Evolutionary conservation across 2,329 filamentous ascomycete species (phyloP), one percentile per base, ranked within the genome.

Genomic region (Nannizziopsis arthrosporioides): DNA sequence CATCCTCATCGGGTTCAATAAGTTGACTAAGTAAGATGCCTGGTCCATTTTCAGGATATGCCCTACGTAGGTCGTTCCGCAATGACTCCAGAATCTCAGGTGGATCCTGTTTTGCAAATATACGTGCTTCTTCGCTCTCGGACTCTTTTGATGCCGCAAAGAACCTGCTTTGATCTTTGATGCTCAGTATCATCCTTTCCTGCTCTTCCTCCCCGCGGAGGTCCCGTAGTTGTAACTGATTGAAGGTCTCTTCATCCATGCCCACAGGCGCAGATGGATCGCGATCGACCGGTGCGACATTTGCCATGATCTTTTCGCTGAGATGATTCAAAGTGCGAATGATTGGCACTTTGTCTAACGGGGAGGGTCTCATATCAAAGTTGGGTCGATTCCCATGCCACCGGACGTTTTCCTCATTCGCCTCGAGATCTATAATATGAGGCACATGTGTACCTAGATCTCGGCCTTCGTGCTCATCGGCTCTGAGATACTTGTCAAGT

Each of bases 401-500:
- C 46, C 89, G 85, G 64, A 94, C 82, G 59, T 98, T 90, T 63
- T 92, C 85, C 67, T 96, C 92, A 60, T 98, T 98, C 27, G 84
- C 92, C 61, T 90, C 86, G 19, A 98, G 68, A 62, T 98, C 85
- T 56, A 98, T 89, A 54, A 93, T 89, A 57, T 89, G 81, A 0
- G 92, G 89, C 15, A 98, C 80, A 48, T 82, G 77, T 31, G 81
- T 71, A 12, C 66, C 59, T 3, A 68, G 66, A 35, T 63, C 64
- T 0, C 68, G 61, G 11, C 69, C 71, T 19, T 68, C 66, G 41
- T 73, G 67, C 55, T 87, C 84, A 53, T 86, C 83, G 34, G 76
- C 75, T 50, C 83, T 80, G 18, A 94, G 76, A 62, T 94, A 95
- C 55, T 83, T 82, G 65, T 96, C 92, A 52, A 96, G 82, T 7